Percentiles rank a stretch among this genome's conserved stretches.
These are phyloP conservation scores for Corylus americana DNA, from an alignment of 306 rosid species.

Conservation along the genomic window DNA sequence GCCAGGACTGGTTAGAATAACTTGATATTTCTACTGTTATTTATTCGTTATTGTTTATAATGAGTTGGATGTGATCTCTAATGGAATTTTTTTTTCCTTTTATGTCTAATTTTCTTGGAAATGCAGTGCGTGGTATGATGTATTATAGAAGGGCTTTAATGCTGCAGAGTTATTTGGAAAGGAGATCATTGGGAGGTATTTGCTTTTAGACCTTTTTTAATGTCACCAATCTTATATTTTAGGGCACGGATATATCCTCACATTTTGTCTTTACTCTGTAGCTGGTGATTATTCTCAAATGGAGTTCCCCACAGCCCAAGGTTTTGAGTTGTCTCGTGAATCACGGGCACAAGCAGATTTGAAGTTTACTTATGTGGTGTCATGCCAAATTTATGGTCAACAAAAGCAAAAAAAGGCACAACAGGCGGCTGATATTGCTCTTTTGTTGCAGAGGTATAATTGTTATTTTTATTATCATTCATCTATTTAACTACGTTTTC, in stretches of 20 bases:
- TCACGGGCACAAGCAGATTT: slow-evolving; percentile 94
- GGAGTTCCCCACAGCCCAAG: slow-evolving; percentile 59
- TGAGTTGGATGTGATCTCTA: background rate
- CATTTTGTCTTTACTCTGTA: slow-evolving; percentile 28
- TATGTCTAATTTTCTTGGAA: slow-evolving; percentile 28
- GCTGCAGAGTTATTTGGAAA: slow-evolving; percentile 88
- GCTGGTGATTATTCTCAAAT: slow-evolving; percentile 61
- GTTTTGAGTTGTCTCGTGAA: slow-evolving; percentile 81
- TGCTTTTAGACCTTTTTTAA: slow-evolving; percentile 17
- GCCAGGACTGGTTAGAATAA: slow-evolving; percentile 85
- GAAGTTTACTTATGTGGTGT: slow-evolving; percentile 93
- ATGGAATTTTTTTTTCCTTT: slow-evolving; percentile 5
- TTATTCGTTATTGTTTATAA: background rate
- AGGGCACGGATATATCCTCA: slow-evolving; percentile 20
- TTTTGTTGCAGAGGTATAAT: slow-evolving; percentile 83
- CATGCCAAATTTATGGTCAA: slow-evolving; percentile 99
- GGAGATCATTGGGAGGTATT: slow-evolving; percentile 78
- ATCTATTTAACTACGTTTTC: background rate
- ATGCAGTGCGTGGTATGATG: slow-evolving; percentile 99
- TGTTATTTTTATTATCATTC: background rate
- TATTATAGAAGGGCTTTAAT: slow-evolving; percentile 95
- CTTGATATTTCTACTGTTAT: slow-evolving; percentile 10
- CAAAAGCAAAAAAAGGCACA: slow-evolving; percentile 75
- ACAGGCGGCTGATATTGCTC: slow-evolving; percentile 92
- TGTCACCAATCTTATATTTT: slow-evolving; percentile 19